Evolutionary conservation across 441 rosid genomes (phyloP).

Genomic region (Corymbia calophylla): DNA sequence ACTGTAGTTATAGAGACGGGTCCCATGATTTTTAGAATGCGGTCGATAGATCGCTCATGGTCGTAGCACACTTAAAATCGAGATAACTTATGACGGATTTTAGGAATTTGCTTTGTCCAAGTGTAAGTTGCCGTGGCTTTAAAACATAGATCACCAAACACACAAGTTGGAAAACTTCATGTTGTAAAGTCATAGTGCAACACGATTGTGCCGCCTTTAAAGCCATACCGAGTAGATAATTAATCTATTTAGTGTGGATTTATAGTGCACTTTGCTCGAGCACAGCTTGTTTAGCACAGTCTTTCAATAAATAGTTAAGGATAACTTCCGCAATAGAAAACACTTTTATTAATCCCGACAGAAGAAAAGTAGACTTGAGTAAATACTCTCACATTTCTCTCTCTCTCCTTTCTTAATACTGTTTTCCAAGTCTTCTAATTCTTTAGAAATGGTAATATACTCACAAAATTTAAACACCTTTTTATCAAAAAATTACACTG

Average conservation of each 20-base stretch:
- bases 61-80: not conserved
- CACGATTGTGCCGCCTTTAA: fast-evolving
- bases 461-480: too few relatives aligned
- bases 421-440: not conserved
- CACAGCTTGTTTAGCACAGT: too few relatives aligned
- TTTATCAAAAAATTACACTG: too few relatives aligned
- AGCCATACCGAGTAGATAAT: not conserved
- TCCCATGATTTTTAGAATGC: not conserved
- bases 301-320: not conserved
- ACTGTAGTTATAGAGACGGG: fast-evolving
- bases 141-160: not conserved
- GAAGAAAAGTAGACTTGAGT: not conserved
- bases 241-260: not conserved
- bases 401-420: not conserved
- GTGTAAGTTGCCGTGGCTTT: not conserved
- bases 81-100: not conserved
- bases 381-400: not conserved
- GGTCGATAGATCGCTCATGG: not conserved
- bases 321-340: not conserved
- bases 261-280: not conserved
- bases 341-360: not conserved
- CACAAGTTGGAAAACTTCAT: not conserved
- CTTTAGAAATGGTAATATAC: not conserved
- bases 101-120: fast-evolving
- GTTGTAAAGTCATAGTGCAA: fast-evolving